A percentile compares a stretch with the other conserved stretches of the same genome.
Evolutionary conservation across 2,329 filamentous ascomycete genomes (phyloP).

Genomic region (Sporothrix brunneoviolacea): DNA sequence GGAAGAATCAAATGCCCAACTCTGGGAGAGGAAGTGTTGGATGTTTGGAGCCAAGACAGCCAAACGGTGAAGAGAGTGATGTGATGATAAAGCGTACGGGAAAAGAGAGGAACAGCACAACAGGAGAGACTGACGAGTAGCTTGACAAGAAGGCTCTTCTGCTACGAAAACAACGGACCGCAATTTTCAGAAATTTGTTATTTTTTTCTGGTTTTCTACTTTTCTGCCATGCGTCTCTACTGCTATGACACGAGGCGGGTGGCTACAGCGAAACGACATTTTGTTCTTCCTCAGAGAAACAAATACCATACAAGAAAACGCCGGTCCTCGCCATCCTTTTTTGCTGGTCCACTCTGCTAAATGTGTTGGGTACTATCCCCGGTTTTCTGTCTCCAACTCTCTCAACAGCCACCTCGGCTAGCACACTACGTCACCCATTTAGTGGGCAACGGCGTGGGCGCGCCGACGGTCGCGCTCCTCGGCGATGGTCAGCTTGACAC

Average conservation of each 20-base stretch:
- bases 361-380: too few species aligned
- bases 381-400: not conserved
- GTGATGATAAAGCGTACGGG: too few species aligned
- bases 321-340: slow-evolving; percentile 11
- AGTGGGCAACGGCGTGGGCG: slow-evolving; percentile 64
- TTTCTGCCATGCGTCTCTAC: not conserved
- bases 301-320: slow-evolving; percentile 7
- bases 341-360: not conserved
- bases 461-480: slow-evolving; percentile 98
- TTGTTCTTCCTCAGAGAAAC: not conserved
- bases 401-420: not conserved
- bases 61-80: too few species aligned
- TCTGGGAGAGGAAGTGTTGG: too few species aligned
- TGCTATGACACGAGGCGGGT: too few species aligned
- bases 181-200: slow-evolving; percentile 9
- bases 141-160: too few species aligned
- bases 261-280: not conserved
- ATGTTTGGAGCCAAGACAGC: too few species aligned
- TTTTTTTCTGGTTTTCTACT: slow-evolving; percentile 9
- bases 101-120: too few species aligned
- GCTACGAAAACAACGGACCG: too few species aligned
- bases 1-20: too few species aligned
- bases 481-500: slow-evolving; percentile 98
- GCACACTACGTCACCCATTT: not conserved
- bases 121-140: too few species aligned